A percentile compares a stretch with the other conserved stretches of the same genome.
Conservation (phyloP, 768 basidiomycete species). For the Suillus clintonianus region DNA sequence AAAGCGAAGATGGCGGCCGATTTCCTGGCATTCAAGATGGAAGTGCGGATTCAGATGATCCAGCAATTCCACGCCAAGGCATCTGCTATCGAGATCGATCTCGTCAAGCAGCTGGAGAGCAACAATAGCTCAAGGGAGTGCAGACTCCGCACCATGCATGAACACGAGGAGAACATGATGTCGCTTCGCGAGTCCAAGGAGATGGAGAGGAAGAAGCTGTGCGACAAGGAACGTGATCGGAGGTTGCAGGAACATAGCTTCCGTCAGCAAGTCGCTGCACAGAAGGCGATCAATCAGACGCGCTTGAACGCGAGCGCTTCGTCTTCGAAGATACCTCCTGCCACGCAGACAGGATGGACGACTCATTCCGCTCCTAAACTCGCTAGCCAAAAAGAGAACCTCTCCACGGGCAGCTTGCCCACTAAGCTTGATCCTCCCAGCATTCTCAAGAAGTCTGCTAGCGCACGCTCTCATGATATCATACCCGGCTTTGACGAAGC, state of each 20-base stretch:
- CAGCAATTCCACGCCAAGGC: slow-evolving; percentile 33
- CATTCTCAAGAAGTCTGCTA: slow-evolving; percentile 22
- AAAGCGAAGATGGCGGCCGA: slow-evolving; percentile 36
- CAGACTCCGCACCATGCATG: slow-evolving; percentile 29
- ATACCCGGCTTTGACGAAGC: slow-evolving; percentile 26
- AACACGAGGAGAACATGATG: slow-evolving; percentile 34
- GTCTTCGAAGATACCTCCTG: slow-evolving; percentile 15
- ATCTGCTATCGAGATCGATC: slow-evolving; percentile 30
- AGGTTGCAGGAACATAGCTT: slow-evolving; percentile 17
- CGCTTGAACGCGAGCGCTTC: slow-evolving; percentile 14
- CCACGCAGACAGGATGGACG: background rate
- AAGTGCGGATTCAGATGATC: slow-evolving; percentile 36
- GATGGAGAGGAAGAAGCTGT: slow-evolving; percentile 31
- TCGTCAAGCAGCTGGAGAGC: slow-evolving; percentile 27
- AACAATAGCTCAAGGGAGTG: slow-evolving; percentile 30
- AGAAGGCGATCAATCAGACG: slow-evolving; percentile 7
- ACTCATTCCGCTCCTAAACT: slow-evolving; percentile 17
- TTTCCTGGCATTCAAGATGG: slow-evolving; percentile 31
- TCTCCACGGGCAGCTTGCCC: slow-evolving; percentile 8
- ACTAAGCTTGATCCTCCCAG: slow-evolving; percentile 24
- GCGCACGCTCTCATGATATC: slow-evolving; percentile 28
- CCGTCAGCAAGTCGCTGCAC: slow-evolving; percentile 17
- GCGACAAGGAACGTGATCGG: slow-evolving; percentile 29
- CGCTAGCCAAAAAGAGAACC: slow-evolving; percentile 31
- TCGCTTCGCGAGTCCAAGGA: slow-evolving; percentile 34